These are phyloP conservation scores for Leccinum truebloodii DNA, from an alignment of 768 basidiomycete species.

Conservation along the genomic window DNA sequence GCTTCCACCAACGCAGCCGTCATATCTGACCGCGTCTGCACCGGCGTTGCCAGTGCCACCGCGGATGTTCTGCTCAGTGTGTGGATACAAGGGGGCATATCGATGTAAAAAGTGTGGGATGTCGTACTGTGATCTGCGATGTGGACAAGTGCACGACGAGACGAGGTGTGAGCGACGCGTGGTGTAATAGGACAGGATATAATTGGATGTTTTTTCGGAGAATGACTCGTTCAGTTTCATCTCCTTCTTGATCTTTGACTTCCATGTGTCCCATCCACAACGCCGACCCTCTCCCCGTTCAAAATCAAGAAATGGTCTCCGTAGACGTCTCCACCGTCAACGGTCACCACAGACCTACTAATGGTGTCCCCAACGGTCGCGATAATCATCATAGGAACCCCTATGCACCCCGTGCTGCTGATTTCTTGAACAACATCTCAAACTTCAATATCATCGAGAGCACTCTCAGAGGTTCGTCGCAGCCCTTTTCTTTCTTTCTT, in stretches of 20 bases:
- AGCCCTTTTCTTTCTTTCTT: not conserved
- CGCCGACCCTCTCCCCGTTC: conserved; percentile 45
- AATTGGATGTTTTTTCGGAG: not conserved
- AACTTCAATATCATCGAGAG: conserved; percentile 98
- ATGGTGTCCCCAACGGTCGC: conserved; percentile 39
- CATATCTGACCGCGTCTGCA: conserved; percentile 70
- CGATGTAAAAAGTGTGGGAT: conserved; percentile 77
- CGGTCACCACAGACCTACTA: conserved; percentile 35
- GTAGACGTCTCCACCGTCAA: conserved; percentile 47
- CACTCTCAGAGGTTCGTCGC: conserved; percentile 80
- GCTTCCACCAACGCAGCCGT: conserved; percentile 53
- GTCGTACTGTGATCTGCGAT: conserved; percentile 74
- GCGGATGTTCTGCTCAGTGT: conserved; percentile 79
- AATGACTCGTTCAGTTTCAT: conserved; percentile 15
- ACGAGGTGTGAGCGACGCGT: conserved; percentile 79
- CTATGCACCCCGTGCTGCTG: conserved; percentile 88
- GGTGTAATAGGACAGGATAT: conserved; percentile 36
- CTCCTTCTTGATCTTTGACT: not conserved
- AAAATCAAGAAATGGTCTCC: conserved; percentile 66
- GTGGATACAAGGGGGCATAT: conserved; percentile 82
- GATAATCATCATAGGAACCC: conserved; percentile 61
- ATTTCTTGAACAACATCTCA: conserved; percentile 89
- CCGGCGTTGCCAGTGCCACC: conserved; percentile 63
- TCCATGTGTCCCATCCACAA: conserved; percentile 56
- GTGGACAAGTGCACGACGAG: conserved; percentile 73